Base-by-base conservation (phyloP, 441 rosid species). In the Macaranga tanarius region DNA sequence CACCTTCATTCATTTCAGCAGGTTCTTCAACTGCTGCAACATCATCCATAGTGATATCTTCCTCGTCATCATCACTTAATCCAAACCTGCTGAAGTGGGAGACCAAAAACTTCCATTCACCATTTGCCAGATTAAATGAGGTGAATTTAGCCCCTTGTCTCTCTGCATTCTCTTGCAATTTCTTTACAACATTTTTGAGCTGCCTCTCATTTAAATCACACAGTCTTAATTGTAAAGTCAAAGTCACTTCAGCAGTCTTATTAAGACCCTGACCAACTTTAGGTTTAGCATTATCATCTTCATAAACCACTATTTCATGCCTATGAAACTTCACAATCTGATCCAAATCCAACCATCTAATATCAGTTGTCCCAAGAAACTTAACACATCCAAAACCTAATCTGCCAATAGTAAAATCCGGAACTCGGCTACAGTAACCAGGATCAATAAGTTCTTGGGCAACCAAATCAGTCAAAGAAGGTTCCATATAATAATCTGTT, bases 1-100 rank as follows among this genome's bases (percentile, higher is more conserved):
- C 84, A 50, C 76, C 86, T 69, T 76, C 89, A 79, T 78, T 81
- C 75, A 80, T 80, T 68, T 69, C 78, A 28, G 55, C 67, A 28
- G 77, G 79, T 73, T 85, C 85, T 69, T 85, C 88, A 50, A 77
- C 76, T 8, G 67, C 82, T 13, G 83, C 79, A 28, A 74, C 81
- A 80, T 91, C 97, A 79, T 86, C 92, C 96, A 90, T 89, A 55
- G 75, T 62, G 59, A 89, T 85, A 82, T 91, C 99, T 75, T 91
- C 99, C 70, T 90, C 96, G 19, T 95, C 99, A 74, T 91, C 95
- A 38, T 93, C 98, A 80, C 87, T 87, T 76, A 95, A 83, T 56
- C 99, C 98, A 77, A 91, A 95, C 84, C 94, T 91, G 80, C 99
- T 93, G 72, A 93, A 95, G 84, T 93, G 98, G 76, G 76, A 79